phyloP scores from a whole-genome alignment of 2,329 filamentous ascomycete species.

The Atkinsonella hypoxylon region DNA sequence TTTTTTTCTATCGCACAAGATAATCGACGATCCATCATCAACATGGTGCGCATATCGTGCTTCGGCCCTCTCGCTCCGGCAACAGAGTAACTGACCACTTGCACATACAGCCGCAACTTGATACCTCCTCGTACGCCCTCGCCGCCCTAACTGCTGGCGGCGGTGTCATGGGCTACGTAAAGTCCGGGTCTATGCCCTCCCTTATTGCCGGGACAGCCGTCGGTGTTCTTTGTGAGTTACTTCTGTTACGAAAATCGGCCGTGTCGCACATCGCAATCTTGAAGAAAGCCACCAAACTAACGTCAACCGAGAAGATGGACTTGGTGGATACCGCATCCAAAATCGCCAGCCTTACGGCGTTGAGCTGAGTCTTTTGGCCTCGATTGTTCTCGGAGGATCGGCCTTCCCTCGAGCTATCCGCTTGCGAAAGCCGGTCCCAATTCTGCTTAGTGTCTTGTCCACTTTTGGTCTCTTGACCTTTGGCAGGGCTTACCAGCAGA shows the following conservation, averaged over 20 bases:
- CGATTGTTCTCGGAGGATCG: constrained; percentile 69
- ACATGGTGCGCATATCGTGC: neutral
- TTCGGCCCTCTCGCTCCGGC: neutral
- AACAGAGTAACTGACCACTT: neutral
- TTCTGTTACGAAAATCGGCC: neutral
- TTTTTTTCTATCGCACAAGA: neutral
- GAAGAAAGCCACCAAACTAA: neutral
- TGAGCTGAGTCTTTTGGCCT: constrained; percentile 82
- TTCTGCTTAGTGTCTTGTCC: constrained; percentile 67
- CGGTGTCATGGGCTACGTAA: constrained; percentile 75
- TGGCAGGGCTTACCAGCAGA: constrained; percentile 51
- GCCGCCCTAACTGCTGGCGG: constrained; percentile 75
- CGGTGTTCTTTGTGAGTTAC: constrained; percentile 48
- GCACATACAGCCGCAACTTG: constrained; percentile 13
- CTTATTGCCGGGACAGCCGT: constrained; percentile 76
- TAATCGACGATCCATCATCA: neutral
- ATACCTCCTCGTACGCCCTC: constrained; percentile 62
- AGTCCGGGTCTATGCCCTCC: constrained; percentile 77
- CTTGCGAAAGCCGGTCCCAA: constrained; percentile 71
- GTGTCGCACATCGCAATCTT: neutral
- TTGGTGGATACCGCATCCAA: constrained; percentile 72
- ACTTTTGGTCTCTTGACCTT: constrained; percentile 70
- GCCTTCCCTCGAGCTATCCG: constrained; percentile 80
- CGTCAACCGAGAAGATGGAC: constrained; percentile 42
- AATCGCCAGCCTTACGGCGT: constrained; percentile 67